Conservation (phyloP, 169 alveolate species). For the Cyclospora cayetanensis region DNA sequence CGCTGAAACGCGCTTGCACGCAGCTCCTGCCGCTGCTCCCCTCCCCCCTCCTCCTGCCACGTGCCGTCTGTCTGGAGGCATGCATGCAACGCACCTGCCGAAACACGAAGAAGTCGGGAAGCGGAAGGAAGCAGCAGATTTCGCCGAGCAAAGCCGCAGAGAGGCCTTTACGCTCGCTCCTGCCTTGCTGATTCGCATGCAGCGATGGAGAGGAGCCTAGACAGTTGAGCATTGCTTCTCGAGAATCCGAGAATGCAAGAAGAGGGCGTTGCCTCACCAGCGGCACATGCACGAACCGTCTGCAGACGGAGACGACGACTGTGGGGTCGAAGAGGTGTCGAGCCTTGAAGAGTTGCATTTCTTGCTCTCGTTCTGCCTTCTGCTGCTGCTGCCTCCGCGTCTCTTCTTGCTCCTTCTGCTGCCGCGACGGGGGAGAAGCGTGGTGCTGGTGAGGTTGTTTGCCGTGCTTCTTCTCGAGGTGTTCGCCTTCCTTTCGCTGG, state of each 20-base stretch:
- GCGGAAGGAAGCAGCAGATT: neutral
- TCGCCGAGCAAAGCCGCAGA: slow-evolving; percentile 20
- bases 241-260: neutral
- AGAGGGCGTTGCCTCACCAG: slow-evolving; percentile 21
- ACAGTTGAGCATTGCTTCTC: slow-evolving; percentile 16
- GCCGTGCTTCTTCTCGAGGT: no score
- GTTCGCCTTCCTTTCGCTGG: no score
- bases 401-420: no score
- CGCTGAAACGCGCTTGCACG: no score
- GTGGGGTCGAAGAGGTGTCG: no score
- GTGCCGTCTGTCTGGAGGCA: neutral
- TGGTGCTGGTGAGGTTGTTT: no score
- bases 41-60: neutral
- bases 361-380: no score
- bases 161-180: neutral
- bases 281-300: neutral
- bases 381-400: no score
- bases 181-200: slow-evolving; percentile 1
- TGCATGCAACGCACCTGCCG: neutral
- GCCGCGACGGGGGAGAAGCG: no score
- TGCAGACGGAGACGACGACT: neutral
- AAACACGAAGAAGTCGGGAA: slow-evolving; percentile 8
- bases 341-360: no score
- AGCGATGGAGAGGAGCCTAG: neutral
- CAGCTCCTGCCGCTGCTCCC: neutral